A percentile compares a stretch with the other conserved stretches of the same genome.
These are phyloP conservation scores for Shiraia sp. DNA, from an alignment of 2,329 filamentous ascomycete genomes.

Conservation along the genomic window DNA sequence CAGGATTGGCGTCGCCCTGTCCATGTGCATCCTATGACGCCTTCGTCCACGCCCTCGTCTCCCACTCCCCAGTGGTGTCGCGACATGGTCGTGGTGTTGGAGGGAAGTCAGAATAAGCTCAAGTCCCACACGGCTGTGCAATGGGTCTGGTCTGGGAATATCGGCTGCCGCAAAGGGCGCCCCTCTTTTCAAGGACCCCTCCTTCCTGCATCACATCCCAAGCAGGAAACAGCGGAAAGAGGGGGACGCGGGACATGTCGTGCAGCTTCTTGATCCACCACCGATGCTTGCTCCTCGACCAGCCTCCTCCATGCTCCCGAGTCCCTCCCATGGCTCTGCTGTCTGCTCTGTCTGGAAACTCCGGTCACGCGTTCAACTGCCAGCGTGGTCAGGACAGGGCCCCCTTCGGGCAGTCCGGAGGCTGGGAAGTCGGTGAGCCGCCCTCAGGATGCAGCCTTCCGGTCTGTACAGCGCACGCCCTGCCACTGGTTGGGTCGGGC, in stretches of 20 bases:
- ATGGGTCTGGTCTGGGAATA: slow-evolving; percentile 25
- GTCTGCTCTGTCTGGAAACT: no score
- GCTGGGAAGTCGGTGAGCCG: slow-evolving; percentile 8
- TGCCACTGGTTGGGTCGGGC: no score
- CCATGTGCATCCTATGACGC: slow-evolving; percentile 1
- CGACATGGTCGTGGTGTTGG: background rate
- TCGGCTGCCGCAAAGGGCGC: slow-evolving; percentile 3
- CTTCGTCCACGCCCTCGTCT: no score
- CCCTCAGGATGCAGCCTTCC: slow-evolving; percentile 9
- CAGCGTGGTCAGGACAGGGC: slow-evolving; percentile 3
- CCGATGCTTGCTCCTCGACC: no score
- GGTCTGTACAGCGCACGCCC: no score
- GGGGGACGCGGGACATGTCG: slow-evolving; percentile 25
- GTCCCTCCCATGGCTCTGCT: no score
- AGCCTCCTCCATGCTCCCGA: no score
- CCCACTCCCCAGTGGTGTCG: no score
- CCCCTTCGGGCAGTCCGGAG: slow-evolving; percentile 4
- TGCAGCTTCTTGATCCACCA: no score
- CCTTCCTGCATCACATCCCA: slow-evolving; percentile 17
- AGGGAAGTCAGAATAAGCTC: slow-evolving; percentile 37
- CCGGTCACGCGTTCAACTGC: slow-evolving; percentile 13
- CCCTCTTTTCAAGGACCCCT: slow-evolving; percentile 9
- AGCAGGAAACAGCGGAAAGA: slow-evolving; percentile 29
- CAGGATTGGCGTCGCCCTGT: background rate
- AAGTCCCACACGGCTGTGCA: slow-evolving; percentile 35